Evolutionary conservation across 2,329 filamentous ascomycete species (phyloP).

Genomic region (Trichoderma cornu-damae): DNA sequence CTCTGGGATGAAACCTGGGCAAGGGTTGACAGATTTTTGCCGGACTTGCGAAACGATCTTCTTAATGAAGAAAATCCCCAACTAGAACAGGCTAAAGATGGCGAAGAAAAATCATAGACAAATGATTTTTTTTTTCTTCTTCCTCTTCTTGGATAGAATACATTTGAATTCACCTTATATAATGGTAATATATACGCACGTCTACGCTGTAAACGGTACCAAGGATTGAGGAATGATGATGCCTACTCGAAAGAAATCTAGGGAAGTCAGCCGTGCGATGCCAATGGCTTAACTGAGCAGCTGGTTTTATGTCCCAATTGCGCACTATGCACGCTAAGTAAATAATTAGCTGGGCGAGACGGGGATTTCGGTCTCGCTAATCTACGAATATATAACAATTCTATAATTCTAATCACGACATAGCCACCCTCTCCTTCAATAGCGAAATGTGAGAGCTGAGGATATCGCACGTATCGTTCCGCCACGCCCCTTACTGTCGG

Average conservation of each 20-base stretch:
- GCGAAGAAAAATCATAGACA: neutral
- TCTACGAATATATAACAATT: neutral
- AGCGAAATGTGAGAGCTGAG: neutral
- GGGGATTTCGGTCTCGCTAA: too few species aligned
- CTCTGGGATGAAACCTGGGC: conserved; percentile 62
- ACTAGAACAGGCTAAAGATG: neutral
- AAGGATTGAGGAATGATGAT: too few species aligned
- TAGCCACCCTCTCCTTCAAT: neutral
- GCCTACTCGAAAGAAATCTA: too few species aligned
- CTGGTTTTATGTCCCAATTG: too few species aligned
- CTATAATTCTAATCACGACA: neutral
- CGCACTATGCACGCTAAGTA: too few species aligned
- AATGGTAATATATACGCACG: neutral
- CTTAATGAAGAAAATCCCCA: conserved; percentile 1
- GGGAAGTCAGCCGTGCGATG: too few species aligned
- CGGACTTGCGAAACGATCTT: conserved; percentile 51
- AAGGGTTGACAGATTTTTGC: conserved; percentile 59
- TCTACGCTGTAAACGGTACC: neutral
- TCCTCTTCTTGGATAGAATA: neutral
- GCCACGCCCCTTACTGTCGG: neutral
- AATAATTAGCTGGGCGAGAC: too few species aligned
- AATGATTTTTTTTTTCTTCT: neutral
- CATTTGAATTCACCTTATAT: neutral
- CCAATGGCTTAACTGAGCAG: too few species aligned
- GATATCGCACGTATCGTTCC: neutral